A percentile compares a stretch with the other conserved stretches of the same genome.
phyloP scores from a whole-genome alignment of 441 rosid species.

The Populus hybrid region DNA sequence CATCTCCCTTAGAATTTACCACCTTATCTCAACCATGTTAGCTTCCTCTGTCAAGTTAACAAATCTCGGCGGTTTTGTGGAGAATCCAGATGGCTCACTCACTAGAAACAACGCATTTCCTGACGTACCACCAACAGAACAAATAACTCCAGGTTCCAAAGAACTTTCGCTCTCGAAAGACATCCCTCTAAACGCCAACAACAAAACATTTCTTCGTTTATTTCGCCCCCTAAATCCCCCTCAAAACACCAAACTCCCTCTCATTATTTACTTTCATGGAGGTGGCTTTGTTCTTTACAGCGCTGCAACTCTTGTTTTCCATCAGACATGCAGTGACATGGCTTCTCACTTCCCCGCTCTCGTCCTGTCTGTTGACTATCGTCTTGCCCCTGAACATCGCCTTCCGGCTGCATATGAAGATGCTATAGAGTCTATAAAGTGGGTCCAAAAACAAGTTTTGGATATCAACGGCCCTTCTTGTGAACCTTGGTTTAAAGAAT shows the following conservation, averaged over 20 bases:
- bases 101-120: constrained; percentile 36
- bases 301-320: constrained; percentile 20
- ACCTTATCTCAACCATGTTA: neutral
- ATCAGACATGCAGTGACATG: constrained; percentile 19
- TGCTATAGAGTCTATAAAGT: constrained; percentile 30
- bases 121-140: constrained; percentile 28
- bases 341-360: constrained; percentile 31
- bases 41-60: neutral
- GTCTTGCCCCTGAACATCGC: constrained; percentile 42
- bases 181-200: constrained; percentile 37
- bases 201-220: constrained; percentile 50
- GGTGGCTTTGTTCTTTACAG: constrained; percentile 30
- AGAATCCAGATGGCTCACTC: constrained; percentile 51
- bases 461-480: constrained; percentile 20
- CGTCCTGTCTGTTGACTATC: constrained; percentile 32
- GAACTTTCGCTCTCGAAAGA: constrained; percentile 44
- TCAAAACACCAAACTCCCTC: constrained; percentile 45
- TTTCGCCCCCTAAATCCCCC: constrained; percentile 43
- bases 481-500: constrained; percentile 42
- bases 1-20: neutral
- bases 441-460: constrained; percentile 33
- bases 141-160: constrained; percentile 20
- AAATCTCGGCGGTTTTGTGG: constrained; percentile 34
- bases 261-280: constrained; percentile 44
- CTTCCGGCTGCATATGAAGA: constrained; percentile 50